A percentile compares a stretch with the other conserved stretches of the same genome.
Conservation (phyloP, 2,329 filamentous ascomycete species). For the Botrytis porri region DNA sequence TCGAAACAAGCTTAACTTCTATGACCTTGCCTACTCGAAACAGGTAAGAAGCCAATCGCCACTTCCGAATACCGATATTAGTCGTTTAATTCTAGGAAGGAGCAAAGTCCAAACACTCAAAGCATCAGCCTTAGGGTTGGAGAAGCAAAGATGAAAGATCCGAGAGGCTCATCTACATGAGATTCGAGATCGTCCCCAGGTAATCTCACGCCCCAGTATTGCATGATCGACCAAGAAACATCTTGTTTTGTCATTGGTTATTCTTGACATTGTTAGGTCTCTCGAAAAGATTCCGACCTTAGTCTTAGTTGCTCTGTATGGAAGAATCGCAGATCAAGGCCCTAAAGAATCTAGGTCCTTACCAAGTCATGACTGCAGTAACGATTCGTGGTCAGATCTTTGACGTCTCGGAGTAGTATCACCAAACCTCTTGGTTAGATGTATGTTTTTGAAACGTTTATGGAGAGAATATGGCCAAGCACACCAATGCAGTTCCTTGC, state of each 20-base stretch:
- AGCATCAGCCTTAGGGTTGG: slow-evolving; percentile 14
- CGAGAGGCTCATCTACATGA: slow-evolving; percentile 6
- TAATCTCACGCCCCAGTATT: background rate
- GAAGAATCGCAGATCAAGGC: background rate
- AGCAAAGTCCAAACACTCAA: slow-evolving; percentile 8
- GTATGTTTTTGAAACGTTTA: slow-evolving; percentile 26
- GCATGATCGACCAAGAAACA: slow-evolving; percentile 9
- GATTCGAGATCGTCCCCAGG: background rate
- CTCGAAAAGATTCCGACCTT: background rate
- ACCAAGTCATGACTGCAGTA: background rate
- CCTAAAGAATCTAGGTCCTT: background rate
- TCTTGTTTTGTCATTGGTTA: slow-evolving; percentile 1
- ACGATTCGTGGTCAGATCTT: slow-evolving; percentile 12
- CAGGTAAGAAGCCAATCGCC: background rate
- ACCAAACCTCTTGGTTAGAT: slow-evolving; percentile 22
- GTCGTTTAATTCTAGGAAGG: background rate
- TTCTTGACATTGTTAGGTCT: slow-evolving; percentile 2
- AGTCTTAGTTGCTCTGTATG: background rate
- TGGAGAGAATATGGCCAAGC: slow-evolving; percentile 4
- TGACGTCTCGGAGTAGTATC: slow-evolving; percentile 27
- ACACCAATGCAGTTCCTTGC: slow-evolving; percentile 23
- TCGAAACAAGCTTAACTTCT: slow-evolving; percentile 13
- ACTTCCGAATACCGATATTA: background rate
- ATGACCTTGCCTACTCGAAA: slow-evolving; percentile 1
- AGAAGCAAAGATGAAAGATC: slow-evolving; percentile 16